Conservation (phyloP, 352 stramenopile genomes). For the Globisporangium megalacanthum region DNA sequence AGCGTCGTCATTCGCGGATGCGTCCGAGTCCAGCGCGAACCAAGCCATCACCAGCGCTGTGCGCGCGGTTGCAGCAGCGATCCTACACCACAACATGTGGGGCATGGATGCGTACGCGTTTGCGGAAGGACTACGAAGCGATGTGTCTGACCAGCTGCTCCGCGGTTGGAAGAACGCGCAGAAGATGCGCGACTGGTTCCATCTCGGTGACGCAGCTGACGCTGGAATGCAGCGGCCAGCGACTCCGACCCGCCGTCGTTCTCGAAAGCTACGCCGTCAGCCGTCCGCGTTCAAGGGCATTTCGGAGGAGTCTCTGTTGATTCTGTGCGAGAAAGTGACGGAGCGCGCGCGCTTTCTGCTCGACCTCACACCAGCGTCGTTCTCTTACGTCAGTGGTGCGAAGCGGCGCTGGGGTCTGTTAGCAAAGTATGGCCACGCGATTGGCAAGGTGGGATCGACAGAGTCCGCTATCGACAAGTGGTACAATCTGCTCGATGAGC, state of each 20-base stretch:
- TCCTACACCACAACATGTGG: slow-evolving; percentile 87
- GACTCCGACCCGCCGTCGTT: slow-evolving; percentile 24
- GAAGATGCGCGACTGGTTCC: slow-evolving; percentile 86
- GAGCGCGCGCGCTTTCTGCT: slow-evolving; percentile 63
- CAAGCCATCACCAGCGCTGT: slow-evolving; percentile 52
- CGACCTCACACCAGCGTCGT: slow-evolving; percentile 67
- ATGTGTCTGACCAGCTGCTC: slow-evolving; percentile 64
- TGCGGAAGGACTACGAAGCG: slow-evolving; percentile 42
- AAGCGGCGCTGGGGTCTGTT: slow-evolving; percentile 66
- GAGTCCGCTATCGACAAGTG: slow-evolving; percentile 67
- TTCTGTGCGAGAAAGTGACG: slow-evolving; percentile 72
- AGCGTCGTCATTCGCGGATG: slow-evolving; percentile 36
- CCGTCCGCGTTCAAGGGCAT: slow-evolving; percentile 76
- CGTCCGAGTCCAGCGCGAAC: slow-evolving; percentile 26
- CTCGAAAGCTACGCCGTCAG: slow-evolving; percentile 43
- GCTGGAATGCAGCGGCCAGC: slow-evolving; percentile 31
- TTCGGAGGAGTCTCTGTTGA: slow-evolving; percentile 60
- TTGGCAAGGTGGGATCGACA: slow-evolving; percentile 34
- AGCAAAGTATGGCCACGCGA: slow-evolving; percentile 64
- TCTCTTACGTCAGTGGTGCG: slow-evolving; percentile 64
- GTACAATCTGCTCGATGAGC: slow-evolving; percentile 74
- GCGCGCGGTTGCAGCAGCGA: slow-evolving; percentile 62
- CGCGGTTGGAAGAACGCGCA: slow-evolving; percentile 80
- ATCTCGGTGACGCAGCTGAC: slow-evolving; percentile 70
- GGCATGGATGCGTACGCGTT: slow-evolving; percentile 77